Percentiles rank a stretch among this genome's conserved stretches.
These are phyloP conservation scores for Solanum hybrid DNA, from an alignment of 305 asterid genomes.

Conservation along the genomic window DNA sequence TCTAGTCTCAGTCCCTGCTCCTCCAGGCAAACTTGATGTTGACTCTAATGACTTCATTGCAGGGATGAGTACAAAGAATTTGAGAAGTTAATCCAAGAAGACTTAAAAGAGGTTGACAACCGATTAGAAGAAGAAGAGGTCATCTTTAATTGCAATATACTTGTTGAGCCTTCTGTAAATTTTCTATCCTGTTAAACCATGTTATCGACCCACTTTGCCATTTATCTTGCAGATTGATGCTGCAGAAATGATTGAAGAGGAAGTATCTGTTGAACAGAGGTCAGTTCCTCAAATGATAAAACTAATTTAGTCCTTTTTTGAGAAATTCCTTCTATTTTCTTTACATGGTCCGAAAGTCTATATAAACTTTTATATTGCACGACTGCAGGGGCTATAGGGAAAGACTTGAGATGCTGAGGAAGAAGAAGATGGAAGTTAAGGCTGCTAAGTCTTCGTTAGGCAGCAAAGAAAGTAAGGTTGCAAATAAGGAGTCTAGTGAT, in stretches of 20 bases:
- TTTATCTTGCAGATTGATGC: constrained; percentile 65
- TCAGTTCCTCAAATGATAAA: constrained; percentile 14
- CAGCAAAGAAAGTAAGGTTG: constrained; percentile 26
- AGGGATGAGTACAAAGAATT: constrained; percentile 97
- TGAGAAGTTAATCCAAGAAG: constrained; percentile 83
- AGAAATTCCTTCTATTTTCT: background rate
- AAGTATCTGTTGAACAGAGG: constrained; percentile 77
- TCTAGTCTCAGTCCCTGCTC: background rate
- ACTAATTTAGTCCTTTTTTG: background rate
- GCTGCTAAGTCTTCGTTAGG: constrained; percentile 43
- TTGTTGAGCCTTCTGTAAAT: background rate
- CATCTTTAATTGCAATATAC: constrained; percentile 1
- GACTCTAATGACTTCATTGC: constrained; percentile 5
- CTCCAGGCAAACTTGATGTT: background rate
- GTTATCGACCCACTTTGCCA: constrained; percentile 11
- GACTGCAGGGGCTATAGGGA: constrained; percentile 47
- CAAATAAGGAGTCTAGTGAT: constrained; percentile 22
- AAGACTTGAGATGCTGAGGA: constrained; percentile 62
- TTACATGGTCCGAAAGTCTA: background rate
- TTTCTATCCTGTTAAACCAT: background rate
- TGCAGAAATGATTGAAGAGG: constrained; percentile 87
- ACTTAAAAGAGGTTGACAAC: constrained; percentile 62
- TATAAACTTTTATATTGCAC: background rate
- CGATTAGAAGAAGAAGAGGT: constrained; percentile 99
- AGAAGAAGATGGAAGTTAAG: constrained; percentile 65